Evolutionary conservation across 257 asterid species (phyloP), one percentile per base, ranked within the genome.

Genomic region (Sherardia arvensis): DNA sequence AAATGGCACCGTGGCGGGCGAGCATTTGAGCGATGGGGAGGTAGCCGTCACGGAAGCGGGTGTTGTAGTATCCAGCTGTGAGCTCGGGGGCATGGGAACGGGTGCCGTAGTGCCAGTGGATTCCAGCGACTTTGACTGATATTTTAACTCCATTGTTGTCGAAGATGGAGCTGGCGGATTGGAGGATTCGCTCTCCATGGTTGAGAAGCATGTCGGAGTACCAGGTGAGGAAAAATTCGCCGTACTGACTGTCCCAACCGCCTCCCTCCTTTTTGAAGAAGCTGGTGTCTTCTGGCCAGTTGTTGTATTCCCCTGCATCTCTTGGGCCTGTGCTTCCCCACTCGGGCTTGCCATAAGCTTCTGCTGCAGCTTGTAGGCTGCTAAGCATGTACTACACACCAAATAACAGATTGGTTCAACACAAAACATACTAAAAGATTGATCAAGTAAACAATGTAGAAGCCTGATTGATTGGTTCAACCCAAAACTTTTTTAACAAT

Each of bases 41-140:
- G 79, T 92, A 92, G 15, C 97, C 99, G 26, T 89, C 95, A 0
- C 83, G 83, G 62, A 61, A 70, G 10, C 97, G 84, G 51, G 97
- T 87, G 86, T 92, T 92, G 79, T 92, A 89, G 77, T 92, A 92
- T 11, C 97, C 96, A 0, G 97, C 99, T 0, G 97, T 92, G 59
- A 92, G 96, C 78, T 92, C 99, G 0, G 99, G 96, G 77, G 99
- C 95, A n/a, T 93, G 97, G 12, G 99, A 90, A 3, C 97, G 83
- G 33, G 95, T 63, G 3, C 99, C 99, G 0, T 93, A 93, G 48
- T 93, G 99, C 96, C 97, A 90, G 78, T 93, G 99, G 70, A 93
- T 93, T 2, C 97, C 99, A 0, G 99, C 97, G 0, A 93, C 34
- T 72, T 93, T 87, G 33, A 90, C 96, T 0, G 99, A 89, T 55